Evolutionary conservation across 805 yeast genomes (phyloP), one percentile per base, ranked within the genome.

Genomic region (Soucietia sequanensis): DNA sequence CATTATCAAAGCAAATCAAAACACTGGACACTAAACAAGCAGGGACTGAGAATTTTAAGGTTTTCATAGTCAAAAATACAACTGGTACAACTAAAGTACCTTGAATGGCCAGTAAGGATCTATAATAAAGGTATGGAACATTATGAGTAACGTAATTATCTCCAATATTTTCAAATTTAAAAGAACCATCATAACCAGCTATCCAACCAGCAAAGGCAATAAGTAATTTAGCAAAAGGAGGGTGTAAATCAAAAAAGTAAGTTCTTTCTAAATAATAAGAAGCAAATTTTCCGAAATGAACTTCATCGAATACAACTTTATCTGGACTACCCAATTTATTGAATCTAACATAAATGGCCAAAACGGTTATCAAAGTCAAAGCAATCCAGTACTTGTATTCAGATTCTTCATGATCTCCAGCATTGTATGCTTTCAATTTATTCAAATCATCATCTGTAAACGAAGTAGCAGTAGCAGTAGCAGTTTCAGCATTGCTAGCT

Each of bases 231-330:
- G 96, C 99, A 61, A 93, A 87, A 15, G 99, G 99, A 7, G 99
- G 99, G 64, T 93, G 99, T 34, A 93, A 79, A 63, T 93, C 99
- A 54, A 93, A 93, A 60, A 88, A 93, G 60, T 86, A 93, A 0
- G 96, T 84, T 43, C 96, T 75, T 60, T 91, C 85, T 40, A 91
- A 65, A 60, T 91, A 91, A 62, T 84, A 83, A 2, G 88, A 77
- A 6, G 91, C 91, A 58, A 84, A 84, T 51, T 84, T 84, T 23
- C 95, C 95, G 51, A 85, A 85, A 58, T 85, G 95, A 14, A 84
- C 93, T 55, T 85, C 95, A 62, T 85, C 95, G 48, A 85, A 85
- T 3, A 85, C 93, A 38, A 85, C 95, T 56, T 81, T 82, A 41
- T 72, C 69, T 3, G 95, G 95, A 31, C 63, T 68, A 57, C 80